Base-by-base conservation (phyloP, 2,329 filamentous ascomycete genomes). In the Chrysoporthe puriensis region DNA sequence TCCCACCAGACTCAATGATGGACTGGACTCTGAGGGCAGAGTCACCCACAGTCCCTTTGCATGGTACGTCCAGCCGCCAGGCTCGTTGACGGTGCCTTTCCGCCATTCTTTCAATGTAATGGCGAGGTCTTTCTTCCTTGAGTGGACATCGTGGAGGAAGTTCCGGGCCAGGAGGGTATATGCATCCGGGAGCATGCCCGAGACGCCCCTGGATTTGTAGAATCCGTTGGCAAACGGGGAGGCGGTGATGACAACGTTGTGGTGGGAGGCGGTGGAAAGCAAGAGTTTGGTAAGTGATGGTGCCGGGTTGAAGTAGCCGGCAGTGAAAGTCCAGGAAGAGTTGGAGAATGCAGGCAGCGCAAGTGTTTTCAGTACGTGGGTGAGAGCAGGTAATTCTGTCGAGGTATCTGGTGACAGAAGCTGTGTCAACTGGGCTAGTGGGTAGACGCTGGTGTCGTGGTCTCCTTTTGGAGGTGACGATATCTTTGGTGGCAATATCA, bases 271-370 rank as follows among this genome's bases (percentile, higher is more conserved):
- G 0, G 93, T 94, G 7, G 85, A 83, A 43, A 99, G 88, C 0
- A 99, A 84, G 0, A 97, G 86, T 50, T 90, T 87, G 2, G 92
- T 94, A 26, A 98, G 87, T 4, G 90, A 89, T 0, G 94, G 91
- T 7, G 94, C 94, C 66, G 97, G 97, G 81, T 99, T 99, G 82
- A 99, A 99, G 81, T 99, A 99, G 63, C 96, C 96, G 0, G 96
- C 96, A 0, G 96, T 98, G 78, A 99, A 98, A 0, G 93, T 96
- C 96, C 96, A 99, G 16, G 88, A 90, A 0, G 91, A 92, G 44
- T 87, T 85, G 11, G 84, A 81, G 73, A 93, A 91, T 6, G 84
- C 80, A 0, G 91, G 85, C 0, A 78, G 80, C 0, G 90, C 85
- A 3, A 97, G 85, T 0, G 86, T 86, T 56, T 86, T 85, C 3